Evolutionary conservation across 768 basidiomycete species (phyloP).

Genomic region (Zangia roseola): DNA sequence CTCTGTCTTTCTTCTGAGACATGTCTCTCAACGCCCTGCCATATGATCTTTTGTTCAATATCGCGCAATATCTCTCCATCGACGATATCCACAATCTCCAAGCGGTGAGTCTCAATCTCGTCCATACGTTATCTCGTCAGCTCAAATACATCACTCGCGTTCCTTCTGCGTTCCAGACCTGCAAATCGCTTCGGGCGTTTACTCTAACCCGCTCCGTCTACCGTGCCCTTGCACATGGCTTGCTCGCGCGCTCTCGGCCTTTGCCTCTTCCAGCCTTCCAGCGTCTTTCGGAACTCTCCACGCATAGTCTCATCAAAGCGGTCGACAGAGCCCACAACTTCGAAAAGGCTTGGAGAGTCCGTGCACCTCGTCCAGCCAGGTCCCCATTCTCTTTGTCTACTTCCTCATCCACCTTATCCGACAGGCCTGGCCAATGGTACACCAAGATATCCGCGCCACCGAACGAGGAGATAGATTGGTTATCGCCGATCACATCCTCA

Average conservation of each 20-base stretch:
- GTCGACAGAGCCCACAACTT: constrained; percentile 63
- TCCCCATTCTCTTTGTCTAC: constrained; percentile 29
- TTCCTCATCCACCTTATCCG: constrained; percentile 28
- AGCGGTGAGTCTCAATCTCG: constrained; percentile 43
- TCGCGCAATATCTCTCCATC: constrained; percentile 60
- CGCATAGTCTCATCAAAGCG: constrained; percentile 56
- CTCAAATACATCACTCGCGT: neutral
- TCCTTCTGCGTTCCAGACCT: constrained; percentile 43
- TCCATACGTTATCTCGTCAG: neutral
- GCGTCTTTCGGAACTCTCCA: constrained; percentile 62
- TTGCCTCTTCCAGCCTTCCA: constrained; percentile 70
- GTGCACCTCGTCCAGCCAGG: constrained; percentile 52
- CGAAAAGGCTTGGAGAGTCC: constrained; percentile 60
- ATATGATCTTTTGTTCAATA: constrained; percentile 69
- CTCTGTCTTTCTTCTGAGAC: too few relatives aligned
- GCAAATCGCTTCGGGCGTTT: constrained; percentile 58
- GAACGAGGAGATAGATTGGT: constrained; percentile 70
- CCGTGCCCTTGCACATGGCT: constrained; percentile 57
- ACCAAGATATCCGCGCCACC: constrained; percentile 67
- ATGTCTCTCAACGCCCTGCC: constrained; percentile 49
- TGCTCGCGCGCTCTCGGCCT: constrained; percentile 65
- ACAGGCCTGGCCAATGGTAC: constrained; percentile 48
- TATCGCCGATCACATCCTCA: constrained; percentile 72
- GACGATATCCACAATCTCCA: constrained; percentile 61
- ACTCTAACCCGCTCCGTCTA: constrained; percentile 67